Evolutionary conservation across 2,329 filamentous ascomycete species (phyloP).

Genomic region (Fonsecaea erecta): DNA sequence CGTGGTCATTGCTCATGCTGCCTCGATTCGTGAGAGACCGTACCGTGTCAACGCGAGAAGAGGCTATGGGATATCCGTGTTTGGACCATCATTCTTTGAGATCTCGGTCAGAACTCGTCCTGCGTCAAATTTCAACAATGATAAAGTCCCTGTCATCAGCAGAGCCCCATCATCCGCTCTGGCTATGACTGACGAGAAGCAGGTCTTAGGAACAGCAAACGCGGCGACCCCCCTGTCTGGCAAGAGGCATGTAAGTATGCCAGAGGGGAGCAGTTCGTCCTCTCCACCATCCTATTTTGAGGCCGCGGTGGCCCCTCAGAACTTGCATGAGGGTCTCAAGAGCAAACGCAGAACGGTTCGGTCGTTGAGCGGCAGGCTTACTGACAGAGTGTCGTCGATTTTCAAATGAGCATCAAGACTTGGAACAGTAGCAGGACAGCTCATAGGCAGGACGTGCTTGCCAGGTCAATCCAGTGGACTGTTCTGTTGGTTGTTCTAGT

Average conservation of each 20-base stretch:
- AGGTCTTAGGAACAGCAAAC: not conserved
- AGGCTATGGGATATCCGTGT: not conserved
- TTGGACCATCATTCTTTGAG: not conserved
- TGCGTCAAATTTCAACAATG: not conserved
- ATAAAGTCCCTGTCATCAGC: not conserved
- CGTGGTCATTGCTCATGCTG: constrained; percentile 32
- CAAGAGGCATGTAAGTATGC: not conserved
- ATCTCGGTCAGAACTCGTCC: not conserved
- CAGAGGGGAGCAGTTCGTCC: not conserved
- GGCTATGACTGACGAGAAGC: constrained; percentile 6
- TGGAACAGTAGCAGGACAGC: not conserved
- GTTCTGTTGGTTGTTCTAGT: not conserved
- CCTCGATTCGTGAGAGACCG: constrained; percentile 36
- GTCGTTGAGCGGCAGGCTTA: constrained; percentile 12
- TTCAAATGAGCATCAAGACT: not conserved
- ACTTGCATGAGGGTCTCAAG: not conserved
- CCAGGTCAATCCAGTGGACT: not conserved
- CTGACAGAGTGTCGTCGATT: constrained; percentile 7
- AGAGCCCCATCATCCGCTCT: not conserved
- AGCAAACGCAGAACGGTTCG: not conserved
- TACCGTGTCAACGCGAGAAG: constrained; percentile 17
- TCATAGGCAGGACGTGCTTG: not conserved
- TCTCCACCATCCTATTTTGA: constrained; percentile 20
- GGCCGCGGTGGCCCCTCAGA: constrained; percentile 1
- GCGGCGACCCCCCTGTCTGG: not conserved